These are phyloP conservation scores for Cryptococcus wingfieldii DNA, from an alignment of 1,284 basidiomycete species.

Conservation along the genomic window DNA sequence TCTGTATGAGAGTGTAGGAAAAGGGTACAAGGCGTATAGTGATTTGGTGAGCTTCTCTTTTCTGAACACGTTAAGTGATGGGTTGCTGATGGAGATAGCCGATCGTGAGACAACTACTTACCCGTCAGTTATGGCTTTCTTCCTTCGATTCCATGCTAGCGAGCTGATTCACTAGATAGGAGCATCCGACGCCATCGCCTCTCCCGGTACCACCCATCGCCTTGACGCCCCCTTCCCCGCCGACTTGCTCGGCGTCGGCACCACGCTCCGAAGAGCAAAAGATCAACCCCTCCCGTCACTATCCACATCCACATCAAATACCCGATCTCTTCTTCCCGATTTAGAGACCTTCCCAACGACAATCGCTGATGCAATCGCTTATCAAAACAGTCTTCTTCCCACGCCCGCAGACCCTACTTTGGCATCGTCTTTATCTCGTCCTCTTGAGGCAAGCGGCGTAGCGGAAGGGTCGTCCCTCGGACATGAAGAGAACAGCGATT, in stretches of 20 bases:
- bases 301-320: background rate
- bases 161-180: background rate
- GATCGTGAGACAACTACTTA: background rate
- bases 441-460: background rate
- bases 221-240: background rate
- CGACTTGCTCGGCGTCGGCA: constrained; percentile 2
- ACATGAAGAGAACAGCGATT: background rate
- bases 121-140: background rate
- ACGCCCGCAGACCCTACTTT: background rate
- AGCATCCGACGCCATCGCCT: background rate
- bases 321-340: background rate
- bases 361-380: background rate
- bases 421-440: background rate
- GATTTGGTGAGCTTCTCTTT: background rate
- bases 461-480: background rate
- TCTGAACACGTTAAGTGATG: background rate
- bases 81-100: background rate
- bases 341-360: background rate
- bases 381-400: background rate
- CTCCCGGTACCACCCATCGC: background rate
- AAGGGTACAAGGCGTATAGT: background rate
- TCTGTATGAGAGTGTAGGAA: background rate
- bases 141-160: background rate
- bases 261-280: background rate
- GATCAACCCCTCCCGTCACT: background rate